Evolutionary conservation across 805 yeast genomes (phyloP).

Genomic region (Hyphopichia homilentoma): DNA sequence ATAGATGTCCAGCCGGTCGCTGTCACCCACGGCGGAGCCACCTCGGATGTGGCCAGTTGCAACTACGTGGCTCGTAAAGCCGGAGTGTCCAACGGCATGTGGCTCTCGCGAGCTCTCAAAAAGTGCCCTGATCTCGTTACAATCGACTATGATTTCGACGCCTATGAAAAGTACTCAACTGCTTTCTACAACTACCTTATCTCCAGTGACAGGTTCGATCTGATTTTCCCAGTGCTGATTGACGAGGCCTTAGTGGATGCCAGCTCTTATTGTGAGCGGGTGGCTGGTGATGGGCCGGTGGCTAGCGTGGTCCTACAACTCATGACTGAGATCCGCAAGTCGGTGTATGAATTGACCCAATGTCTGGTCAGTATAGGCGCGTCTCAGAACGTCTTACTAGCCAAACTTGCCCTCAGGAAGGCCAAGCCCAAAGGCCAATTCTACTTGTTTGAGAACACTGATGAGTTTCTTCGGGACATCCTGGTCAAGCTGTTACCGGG

Average conservation of each 20-base stretch:
- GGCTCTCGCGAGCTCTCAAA: slow-evolving; percentile 65
- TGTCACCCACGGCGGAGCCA: slow-evolving; percentile 57
- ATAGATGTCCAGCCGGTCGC: slow-evolving; percentile 50
- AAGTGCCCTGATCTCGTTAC: slow-evolving; percentile 65
- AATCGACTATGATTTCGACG: slow-evolving; percentile 69
- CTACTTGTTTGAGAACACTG: slow-evolving; percentile 28
- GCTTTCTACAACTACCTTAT: slow-evolving; percentile 60
- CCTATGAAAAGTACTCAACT: slow-evolving; percentile 64
- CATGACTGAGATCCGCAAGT: slow-evolving; percentile 33
- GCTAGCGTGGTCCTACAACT: slow-evolving; percentile 14
- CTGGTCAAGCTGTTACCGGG: slow-evolving; percentile 53
- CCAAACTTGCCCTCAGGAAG: slow-evolving; percentile 64
- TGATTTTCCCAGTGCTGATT: slow-evolving; percentile 76
- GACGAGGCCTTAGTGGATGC: slow-evolving; percentile 88
- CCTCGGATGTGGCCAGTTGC: slow-evolving; percentile 87
- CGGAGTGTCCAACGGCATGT: slow-evolving; percentile 88
- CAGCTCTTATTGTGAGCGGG: slow-evolving; percentile 23
- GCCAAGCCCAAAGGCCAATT: slow-evolving; percentile 80
- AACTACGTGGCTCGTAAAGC: slow-evolving; percentile 78
- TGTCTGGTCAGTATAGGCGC: slow-evolving; percentile 81
- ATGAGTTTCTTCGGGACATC: slow-evolving; percentile 33
- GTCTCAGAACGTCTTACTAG: slow-evolving; percentile 69
- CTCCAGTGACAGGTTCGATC: slow-evolving; percentile 39
- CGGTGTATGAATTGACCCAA: slow-evolving; percentile 41
- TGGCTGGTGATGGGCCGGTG: slow-evolving; percentile 5